Base-by-base conservation (phyloP, 495 filamentous ascomycete genomes). In the Daldinia childiae region DNA sequence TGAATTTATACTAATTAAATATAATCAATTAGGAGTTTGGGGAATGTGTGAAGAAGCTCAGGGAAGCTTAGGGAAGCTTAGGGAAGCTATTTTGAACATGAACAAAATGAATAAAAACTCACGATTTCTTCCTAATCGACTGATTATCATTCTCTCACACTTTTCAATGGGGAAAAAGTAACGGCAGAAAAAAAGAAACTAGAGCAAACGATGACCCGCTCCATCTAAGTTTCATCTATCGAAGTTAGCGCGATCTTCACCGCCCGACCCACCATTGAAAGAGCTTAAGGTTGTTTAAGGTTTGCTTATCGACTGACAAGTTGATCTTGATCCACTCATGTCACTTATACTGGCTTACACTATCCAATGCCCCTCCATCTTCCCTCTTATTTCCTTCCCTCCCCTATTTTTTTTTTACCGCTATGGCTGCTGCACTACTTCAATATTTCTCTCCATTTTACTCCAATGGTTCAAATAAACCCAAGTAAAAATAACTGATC, bases 131-230 rank as follows among this genome's bases (percentile, higher is more conserved):
- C 30, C 27, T 55, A 32, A 59, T 64, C 54, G 66, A 69, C 52
- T 64, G 66, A 69, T 51, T 21, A 50, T 59, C 51, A 32, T 39
- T 27, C 11, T 14, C n/a, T 27, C 24, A 4, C 30, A 41, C 48
- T 62, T 62, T 68, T 60, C 11, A 62, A 56, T 55, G 38, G 5
- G 51, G 58, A 62, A 68, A 68, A 32, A 38, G 52, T 41, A 64
- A 21, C 30, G 68, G 68, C 68, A 70, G 68, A 69, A 70, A 70
- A 70, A 61, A 48, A 61, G 54, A 68, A 63, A 58, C 30, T 50
- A 24, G 48, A 36, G 27, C 58, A 58, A 29, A 27, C 19, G 24
- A n/a, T 45, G 56, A 66, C 43, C 58, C 39, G 51, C 51, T 38
- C 59, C 38, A 39, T 55, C 66, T 11, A 51, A 61, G 34, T 29